Percentiles rank a stretch among this genome's conserved stretches.
Evolutionary conservation across 169 alveolate genomes (phyloP).

Genomic region (Cryptosporidium baileyi): DNA sequence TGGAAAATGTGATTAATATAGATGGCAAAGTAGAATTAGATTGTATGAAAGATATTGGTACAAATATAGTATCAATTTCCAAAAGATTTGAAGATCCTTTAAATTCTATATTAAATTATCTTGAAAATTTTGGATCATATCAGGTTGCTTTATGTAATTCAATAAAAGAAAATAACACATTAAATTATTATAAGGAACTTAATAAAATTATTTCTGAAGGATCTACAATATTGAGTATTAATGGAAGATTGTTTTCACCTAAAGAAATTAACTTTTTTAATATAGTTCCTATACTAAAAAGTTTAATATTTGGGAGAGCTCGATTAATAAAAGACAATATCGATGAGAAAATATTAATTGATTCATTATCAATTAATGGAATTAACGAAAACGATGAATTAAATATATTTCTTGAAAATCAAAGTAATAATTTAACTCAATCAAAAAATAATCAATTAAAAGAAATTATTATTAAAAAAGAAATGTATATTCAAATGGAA

Average conservation of each 20-base stretch:
- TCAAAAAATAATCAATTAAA: background rate
- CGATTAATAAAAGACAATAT: background rate
- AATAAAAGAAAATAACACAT: background rate
- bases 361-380: conserved; percentile 28
- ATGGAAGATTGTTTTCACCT: conserved; percentile 58
- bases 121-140: conserved; percentile 50
- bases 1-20: conserved; percentile 42
- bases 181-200: background rate
- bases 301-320: conserved; percentile 1
- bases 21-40: conserved; percentile 15
- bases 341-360: background rate
- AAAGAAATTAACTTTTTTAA: conserved; percentile 17
- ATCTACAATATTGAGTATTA: conserved; percentile 22
- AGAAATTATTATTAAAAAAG: background rate
- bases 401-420: conserved; percentile 2
- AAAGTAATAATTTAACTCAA: background rate
- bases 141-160: conserved; percentile 45
- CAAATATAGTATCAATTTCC: conserved; percentile 16
- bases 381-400: conserved; percentile 23
- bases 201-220: conserved; percentile 19
- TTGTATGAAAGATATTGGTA: conserved; percentile 50
- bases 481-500: background rate
- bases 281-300: conserved; percentile 7
- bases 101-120: conserved; percentile 13
- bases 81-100: conserved; percentile 42